Conservation (phyloP, 306 rosid genomes). For the Quercus variabilis region DNA sequence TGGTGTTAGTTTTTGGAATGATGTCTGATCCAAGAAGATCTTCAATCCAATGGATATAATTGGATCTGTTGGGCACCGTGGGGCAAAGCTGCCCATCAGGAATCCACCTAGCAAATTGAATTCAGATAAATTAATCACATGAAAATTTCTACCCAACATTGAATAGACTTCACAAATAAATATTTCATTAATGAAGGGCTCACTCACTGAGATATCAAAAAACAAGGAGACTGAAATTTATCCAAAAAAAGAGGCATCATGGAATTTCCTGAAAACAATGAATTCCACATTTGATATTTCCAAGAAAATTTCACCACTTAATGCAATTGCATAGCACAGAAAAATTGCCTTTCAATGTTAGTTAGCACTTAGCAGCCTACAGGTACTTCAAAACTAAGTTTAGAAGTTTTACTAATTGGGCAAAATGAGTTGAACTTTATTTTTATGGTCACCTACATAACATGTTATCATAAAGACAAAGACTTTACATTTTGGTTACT, state of each 20-base stretch:
- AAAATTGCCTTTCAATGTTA: too few relatives aligned
- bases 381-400: not conserved
- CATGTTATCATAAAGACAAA: not conserved
- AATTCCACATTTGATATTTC: too few relatives aligned
- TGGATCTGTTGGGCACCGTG: conserved; percentile 87
- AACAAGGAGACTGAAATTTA: not conserved
- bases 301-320: not conserved
- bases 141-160: not conserved
- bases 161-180: not conserved
- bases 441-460: not conserved
- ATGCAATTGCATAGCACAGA: too few relatives aligned
- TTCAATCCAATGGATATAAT: conserved; percentile 86
- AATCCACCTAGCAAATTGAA: conserved; percentile 68
- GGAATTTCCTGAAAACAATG: too few relatives aligned
- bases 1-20: conserved; percentile 31
- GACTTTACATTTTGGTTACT: not conserved
- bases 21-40: conserved; percentile 70
- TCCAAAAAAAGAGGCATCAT: not conserved
- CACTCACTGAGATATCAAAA: not conserved
- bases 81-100: conserved; percentile 96
- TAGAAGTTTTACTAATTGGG: not conserved
- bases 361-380: too few relatives aligned
- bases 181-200: not conserved
- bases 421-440: not conserved
- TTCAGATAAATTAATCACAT: conserved; percentile 3